Evolutionary conservation across 2,329 filamentous ascomycete genomes (phyloP).

Genomic region (Colletotrichum cuscutae): DNA sequence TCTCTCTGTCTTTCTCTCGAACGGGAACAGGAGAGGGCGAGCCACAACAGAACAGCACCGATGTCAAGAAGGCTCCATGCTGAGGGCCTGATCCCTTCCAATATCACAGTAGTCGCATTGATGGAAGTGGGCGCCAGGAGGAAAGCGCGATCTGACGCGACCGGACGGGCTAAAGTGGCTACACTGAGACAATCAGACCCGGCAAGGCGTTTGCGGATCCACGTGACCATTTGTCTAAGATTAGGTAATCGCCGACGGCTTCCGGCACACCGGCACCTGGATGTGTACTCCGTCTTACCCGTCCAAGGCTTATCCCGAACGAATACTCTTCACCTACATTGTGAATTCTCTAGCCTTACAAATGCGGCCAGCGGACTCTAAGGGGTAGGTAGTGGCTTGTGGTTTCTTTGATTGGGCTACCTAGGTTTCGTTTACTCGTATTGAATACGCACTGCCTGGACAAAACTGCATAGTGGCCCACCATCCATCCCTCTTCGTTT

Average conservation of each 20-base stretch:
- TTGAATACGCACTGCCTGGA: not conserved
- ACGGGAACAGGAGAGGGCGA: constrained; percentile 14
- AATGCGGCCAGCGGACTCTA: not conserved
- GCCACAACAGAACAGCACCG: constrained; percentile 18
- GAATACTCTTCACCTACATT: not conserved
- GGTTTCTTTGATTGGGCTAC: not conserved
- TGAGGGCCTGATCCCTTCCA: constrained; percentile 12
- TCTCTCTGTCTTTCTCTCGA: not conserved
- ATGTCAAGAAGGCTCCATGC: constrained; percentile 33
- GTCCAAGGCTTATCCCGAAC: constrained; percentile 7
- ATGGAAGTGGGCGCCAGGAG: not conserved
- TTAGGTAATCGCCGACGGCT: not conserved
- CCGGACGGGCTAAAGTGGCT: constrained; percentile 20
- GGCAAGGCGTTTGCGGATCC: not conserved
- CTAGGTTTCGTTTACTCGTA: not conserved
- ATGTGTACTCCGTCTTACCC: not conserved
- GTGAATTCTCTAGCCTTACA: not conserved
- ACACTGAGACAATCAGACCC: constrained; percentile 14
- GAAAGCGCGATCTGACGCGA: constrained; percentile 30
- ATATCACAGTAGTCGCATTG: constrained; percentile 25
- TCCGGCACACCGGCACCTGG: not conserved
- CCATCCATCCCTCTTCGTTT: not conserved
- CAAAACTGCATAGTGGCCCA: not conserved
- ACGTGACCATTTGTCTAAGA: not conserved
- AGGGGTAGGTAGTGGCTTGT: not conserved